Base-by-base conservation (phyloP, 2,329 filamentous ascomycete genomes). In the Colletotrichum salicis region DNA sequence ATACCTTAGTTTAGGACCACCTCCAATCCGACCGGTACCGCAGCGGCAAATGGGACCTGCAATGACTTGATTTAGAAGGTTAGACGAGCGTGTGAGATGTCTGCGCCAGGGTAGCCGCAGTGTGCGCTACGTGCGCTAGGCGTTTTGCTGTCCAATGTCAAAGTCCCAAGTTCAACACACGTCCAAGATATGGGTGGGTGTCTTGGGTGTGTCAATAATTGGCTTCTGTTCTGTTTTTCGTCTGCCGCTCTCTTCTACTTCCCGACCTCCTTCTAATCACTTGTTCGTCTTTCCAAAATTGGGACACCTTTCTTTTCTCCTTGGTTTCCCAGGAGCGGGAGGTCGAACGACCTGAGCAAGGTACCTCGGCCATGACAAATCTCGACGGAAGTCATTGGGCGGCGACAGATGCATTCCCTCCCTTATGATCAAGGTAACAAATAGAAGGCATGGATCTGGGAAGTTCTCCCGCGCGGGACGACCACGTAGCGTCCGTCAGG, bases 81-180 rank as follows among this genome's bases (percentile, higher is more conserved):
- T 70, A 58, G 66, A 64, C 67, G 61, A 71, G 61, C 57, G 61
- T 62, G 71, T 63, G 62, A 58, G 52, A 56, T 59, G 52, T 59
- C 59, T 64, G 60, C 69, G 58, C 37, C 65, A 71, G 65, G 54
- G 70, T 71, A 71, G 63, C 61, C 59, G 71, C 67, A 73, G 55
- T 62, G 71, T 73, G 67, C 61, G 60, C 67, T 63, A 67, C 63
- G 24, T 73, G 71, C 71, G 71, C 67, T 64, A 73, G 62, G 67
- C 71, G 51, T 71, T 71, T 64, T 67, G 27, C 24, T 63, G 27
- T 22, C 51, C 45, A 48, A 45, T 29, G 60, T 29, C 61, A 33
- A 52, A 64, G 60, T 63, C 41, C 59, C 27, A 24, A 35, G 3
- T n/a, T 48, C 41, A 4, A 48, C 19, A 48, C 41, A 37, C 11